These are phyloP conservation scores for Amaranthus palmeri DNA, from an alignment of 148 eudicot species.

Conservation along the genomic window DNA sequence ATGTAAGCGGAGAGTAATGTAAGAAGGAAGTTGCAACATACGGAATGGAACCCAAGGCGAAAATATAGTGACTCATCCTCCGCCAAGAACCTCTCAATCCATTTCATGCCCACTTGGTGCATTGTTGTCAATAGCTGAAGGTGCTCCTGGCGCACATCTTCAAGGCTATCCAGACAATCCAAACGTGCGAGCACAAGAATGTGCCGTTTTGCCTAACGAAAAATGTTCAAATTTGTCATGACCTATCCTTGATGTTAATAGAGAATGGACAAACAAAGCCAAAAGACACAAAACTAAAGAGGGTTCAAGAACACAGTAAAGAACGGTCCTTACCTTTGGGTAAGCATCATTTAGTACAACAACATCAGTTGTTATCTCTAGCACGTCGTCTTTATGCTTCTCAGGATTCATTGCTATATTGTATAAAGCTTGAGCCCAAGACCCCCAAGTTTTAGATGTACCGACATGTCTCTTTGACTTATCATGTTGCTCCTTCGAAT, in stretches of 20 bases:
- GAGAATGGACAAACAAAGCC: background rate
- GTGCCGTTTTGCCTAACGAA: slow-evolving; percentile 68
- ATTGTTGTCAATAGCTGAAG: slow-evolving; percentile 55
- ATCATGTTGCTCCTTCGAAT: slow-evolving; percentile 25
- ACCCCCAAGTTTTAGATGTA: slow-evolving; percentile 50
- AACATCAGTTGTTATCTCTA: slow-evolving; percentile 51
- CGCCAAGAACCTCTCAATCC: slow-evolving; percentile 49
- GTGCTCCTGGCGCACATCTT: slow-evolving; percentile 58
- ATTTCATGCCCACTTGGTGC: slow-evolving; percentile 62
- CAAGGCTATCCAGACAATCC: slow-evolving; percentile 62
- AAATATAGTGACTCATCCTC: slow-evolving; percentile 56
- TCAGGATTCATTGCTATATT: slow-evolving; percentile 68
- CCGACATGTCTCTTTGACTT: slow-evolving; percentile 23
- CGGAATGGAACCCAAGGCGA: slow-evolving; percentile 92
- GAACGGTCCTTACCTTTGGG: slow-evolving; percentile 59
- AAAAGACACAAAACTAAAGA: background rate
- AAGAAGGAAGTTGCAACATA: slow-evolving; percentile 28
- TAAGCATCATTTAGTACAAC: slow-evolving; percentile 71
- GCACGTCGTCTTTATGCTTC: slow-evolving; percentile 47
- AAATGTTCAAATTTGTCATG: background rate
- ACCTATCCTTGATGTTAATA: background rate
- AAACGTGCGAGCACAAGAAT: slow-evolving; percentile 65
- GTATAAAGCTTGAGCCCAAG: slow-evolving; percentile 81
- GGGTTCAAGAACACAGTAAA: background rate
- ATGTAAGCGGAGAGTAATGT: background rate